Percentiles rank a stretch among this genome's conserved stretches.
Evolutionary conservation across 78 protist species (phyloP).

Genomic region (Planoprotostelium fungivorum): DNA sequence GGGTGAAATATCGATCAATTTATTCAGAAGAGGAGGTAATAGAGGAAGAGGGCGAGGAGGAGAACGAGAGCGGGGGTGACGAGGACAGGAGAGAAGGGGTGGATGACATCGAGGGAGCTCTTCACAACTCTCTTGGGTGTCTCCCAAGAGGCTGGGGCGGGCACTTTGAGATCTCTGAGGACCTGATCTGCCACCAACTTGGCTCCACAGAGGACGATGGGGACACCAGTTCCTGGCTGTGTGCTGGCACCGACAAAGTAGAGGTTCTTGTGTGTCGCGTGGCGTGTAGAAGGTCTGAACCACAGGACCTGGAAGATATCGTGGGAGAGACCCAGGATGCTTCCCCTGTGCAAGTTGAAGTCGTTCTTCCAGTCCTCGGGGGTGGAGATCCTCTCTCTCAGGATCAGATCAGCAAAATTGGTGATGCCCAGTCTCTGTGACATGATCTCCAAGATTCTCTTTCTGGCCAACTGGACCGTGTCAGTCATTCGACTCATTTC

Average conservation of each 20-base stretch:
- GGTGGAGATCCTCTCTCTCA: not conserved
- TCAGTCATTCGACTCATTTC: not conserved
- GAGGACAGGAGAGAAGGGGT: not conserved
- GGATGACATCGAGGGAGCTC: not conserved
- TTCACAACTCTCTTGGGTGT: not conserved
- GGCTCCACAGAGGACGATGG: not conserved
- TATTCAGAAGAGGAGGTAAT: not conserved
- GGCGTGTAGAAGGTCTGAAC: not conserved
- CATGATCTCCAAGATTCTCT: not conserved
- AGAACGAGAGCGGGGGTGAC: not conserved
- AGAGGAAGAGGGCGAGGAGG: not conserved
- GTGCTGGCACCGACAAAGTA: not conserved
- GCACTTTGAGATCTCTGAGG: not conserved
- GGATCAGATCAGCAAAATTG: not conserved
- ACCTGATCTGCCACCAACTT: not conserved
- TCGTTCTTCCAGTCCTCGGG: not conserved
- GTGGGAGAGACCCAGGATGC: not conserved
- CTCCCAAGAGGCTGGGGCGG: not conserved
- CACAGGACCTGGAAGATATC: not conserved
- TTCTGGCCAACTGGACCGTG: not conserved
- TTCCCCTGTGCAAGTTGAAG: not conserved
- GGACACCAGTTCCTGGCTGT: not conserved
- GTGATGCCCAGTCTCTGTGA: not conserved
- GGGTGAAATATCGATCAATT: too few relatives aligned
- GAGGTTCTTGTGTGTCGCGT: not conserved